phyloP scores from a whole-genome alignment of 2,329 filamentous ascomycete species.

The Stemphylium vesicarium region DNA sequence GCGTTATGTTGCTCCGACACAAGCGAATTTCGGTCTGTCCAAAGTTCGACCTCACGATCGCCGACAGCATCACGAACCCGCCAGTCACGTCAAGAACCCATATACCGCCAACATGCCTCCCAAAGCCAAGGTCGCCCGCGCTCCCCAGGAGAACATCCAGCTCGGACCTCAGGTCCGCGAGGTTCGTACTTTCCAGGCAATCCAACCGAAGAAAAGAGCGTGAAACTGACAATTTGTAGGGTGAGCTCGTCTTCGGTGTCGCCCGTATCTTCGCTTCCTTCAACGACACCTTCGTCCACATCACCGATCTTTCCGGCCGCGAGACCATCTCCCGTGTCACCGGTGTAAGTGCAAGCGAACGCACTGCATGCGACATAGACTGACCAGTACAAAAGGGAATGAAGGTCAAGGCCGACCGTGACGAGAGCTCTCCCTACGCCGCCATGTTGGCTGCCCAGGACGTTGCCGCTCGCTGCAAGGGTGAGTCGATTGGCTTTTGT shows the following conservation, averaged over 20 bases:
- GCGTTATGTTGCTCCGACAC: slow-evolving; percentile 21
- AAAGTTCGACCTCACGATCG: slow-evolving; percentile 29
- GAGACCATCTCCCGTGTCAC: slow-evolving; percentile 99
- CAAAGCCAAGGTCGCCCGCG: slow-evolving; percentile 81
- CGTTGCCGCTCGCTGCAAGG: slow-evolving; percentile 80
- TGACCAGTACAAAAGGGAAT: slow-evolving; percentile 57
- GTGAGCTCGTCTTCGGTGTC: slow-evolving; percentile 97
- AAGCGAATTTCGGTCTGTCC: slow-evolving; percentile 22
- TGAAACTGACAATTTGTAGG: slow-evolving; percentile 55
- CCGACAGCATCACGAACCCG: slow-evolving; percentile 33
- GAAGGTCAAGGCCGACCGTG: slow-evolving; percentile 97
- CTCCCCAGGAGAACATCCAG: slow-evolving; percentile 87
- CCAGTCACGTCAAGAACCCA: slow-evolving; percentile 36
- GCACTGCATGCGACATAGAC: slow-evolving; percentile 2
- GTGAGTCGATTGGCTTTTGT: background rate
- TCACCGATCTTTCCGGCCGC: slow-evolving; percentile 98
- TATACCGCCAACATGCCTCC: slow-evolving; percentile 73
- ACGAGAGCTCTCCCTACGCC: slow-evolving; percentile 99
- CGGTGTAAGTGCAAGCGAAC: slow-evolving; percentile 65
- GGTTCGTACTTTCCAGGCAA: slow-evolving; percentile 53
- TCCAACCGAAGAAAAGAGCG: slow-evolving; percentile 7
- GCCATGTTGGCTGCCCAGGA: slow-evolving; percentile 99
- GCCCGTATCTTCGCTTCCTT: slow-evolving; percentile 94
- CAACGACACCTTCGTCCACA: slow-evolving; percentile 77
- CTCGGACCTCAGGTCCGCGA: slow-evolving; percentile 96